phyloP scores from a whole-genome alignment of 2,329 filamentous ascomycete species.

The Aspergillus brasiliensis region DNA sequence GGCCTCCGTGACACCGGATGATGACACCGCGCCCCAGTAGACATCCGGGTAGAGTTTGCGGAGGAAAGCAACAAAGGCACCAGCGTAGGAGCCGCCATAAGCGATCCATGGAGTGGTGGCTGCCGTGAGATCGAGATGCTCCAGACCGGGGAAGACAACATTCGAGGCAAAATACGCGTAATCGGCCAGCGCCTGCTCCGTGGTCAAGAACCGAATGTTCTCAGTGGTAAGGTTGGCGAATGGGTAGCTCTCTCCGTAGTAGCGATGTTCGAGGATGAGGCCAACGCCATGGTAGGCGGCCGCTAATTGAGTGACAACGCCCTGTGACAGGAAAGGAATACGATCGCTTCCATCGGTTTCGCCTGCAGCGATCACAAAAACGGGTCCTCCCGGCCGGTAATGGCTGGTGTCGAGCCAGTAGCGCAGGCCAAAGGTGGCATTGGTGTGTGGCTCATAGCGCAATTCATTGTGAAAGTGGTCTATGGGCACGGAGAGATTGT shows the following conservation, averaged over 20 bases:
- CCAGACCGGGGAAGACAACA: conserved; percentile 69
- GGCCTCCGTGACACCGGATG: conserved; percentile 75
- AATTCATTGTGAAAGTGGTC: conserved; percentile 85
- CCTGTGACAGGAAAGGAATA: conserved; percentile 73
- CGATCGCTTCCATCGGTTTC: conserved; percentile 54
- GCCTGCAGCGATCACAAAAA: conserved; percentile 74
- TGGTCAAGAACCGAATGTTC: conserved; percentile 78
- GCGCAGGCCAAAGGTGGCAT: conserved; percentile 68
- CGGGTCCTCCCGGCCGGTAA: conserved; percentile 76
- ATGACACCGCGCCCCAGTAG: conserved; percentile 78
- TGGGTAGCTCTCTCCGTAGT: conserved; percentile 79
- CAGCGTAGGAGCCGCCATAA: conserved; percentile 84
- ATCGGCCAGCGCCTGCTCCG: conserved; percentile 80
- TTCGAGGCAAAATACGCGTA: conserved; percentile 77
- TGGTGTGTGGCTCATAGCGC: conserved; percentile 73
- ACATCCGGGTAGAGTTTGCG: conserved; percentile 75
- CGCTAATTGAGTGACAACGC: conserved; percentile 71
- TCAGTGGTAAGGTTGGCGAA: conserved; percentile 65
- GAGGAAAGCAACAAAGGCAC: conserved; percentile 75
- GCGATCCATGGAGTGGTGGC: conserved; percentile 70
- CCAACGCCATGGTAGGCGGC: conserved; percentile 72
- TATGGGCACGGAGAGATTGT: conserved; percentile 61
- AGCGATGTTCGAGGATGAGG: conserved; percentile 82
- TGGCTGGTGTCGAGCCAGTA: conserved; percentile 82
- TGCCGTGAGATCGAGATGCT: conserved; percentile 67